These are phyloP conservation scores for Antrodiella citrinella DNA, from an alignment of 768 basidiomycete genomes.

Conservation along the genomic window DNA sequence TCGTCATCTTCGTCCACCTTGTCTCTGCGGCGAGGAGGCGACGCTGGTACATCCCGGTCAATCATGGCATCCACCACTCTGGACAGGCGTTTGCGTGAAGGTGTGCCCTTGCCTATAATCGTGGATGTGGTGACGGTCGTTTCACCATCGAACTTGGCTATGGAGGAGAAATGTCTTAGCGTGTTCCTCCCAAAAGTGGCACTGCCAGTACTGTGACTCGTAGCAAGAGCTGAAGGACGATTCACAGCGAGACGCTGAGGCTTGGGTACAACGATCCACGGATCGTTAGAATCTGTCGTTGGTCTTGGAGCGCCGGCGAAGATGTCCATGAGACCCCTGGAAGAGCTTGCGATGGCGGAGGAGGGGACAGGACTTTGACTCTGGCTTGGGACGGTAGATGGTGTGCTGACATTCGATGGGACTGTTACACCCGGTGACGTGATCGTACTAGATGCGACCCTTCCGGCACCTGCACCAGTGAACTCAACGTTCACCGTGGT, in stretches of 20 bases:
- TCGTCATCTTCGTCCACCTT: conserved; percentile 34
- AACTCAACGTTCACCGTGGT: conserved; percentile 98
- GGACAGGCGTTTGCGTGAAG: conserved; percentile 32
- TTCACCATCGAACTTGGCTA: background rate
- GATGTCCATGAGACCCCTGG: conserved; percentile 64
- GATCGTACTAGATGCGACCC: conserved; percentile 40
- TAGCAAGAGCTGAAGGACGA: conserved; percentile 1
- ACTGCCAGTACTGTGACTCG: conserved; percentile 2
- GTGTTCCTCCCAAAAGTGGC: conserved; percentile 14
- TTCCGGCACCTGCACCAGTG: conserved; percentile 59
- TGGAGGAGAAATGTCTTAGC: background rate
- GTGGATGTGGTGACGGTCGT: background rate
- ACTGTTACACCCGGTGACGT: conserved; percentile 14
- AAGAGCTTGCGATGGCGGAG: conserved; percentile 7
- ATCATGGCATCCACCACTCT: conserved; percentile 74
- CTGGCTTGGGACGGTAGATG: conserved; percentile 5
- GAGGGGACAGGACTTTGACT: conserved; percentile 5
- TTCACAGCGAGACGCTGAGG: conserved; percentile 5
- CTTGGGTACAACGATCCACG: conserved; percentile 65
- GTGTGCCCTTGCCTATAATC: background rate
- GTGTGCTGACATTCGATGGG: conserved; percentile 7
- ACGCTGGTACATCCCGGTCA: conserved; percentile 34
- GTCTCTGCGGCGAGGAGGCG: background rate
- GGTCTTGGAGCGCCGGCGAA: conserved; percentile 80
- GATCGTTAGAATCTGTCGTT: conserved; percentile 36